Percentiles rank a stretch among this genome's conserved stretches.
phyloP scores from a whole-genome alignment of 78 protist species.

The Bigelowiella natans region DNA sequence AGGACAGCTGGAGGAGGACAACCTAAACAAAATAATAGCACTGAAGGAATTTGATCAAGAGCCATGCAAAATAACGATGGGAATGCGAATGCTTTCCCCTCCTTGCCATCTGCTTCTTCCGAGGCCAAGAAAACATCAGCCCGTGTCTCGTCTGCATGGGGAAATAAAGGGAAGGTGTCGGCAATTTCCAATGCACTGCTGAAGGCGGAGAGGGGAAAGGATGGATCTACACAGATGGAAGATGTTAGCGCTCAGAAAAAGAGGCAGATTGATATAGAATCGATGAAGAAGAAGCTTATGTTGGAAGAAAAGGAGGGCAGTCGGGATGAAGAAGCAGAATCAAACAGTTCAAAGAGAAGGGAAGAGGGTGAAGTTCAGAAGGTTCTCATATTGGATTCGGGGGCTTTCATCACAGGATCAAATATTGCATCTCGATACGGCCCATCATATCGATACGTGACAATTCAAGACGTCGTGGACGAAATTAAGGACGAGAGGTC shows the following conservation, averaged over 20 bases:
- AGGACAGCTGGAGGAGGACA: too few species aligned
- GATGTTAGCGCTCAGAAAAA: neutral
- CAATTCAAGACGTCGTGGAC: neutral
- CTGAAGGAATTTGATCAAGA: too few species aligned
- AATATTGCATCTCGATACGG: neutral
- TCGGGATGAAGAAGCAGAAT: neutral
- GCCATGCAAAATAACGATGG: too few species aligned
- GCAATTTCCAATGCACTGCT: neutral
- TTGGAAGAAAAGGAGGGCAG: neutral
- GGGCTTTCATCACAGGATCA: neutral
- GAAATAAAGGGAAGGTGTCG: neutral
- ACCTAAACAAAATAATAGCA: too few species aligned
- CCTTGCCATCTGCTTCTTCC: neutral
- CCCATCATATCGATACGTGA: neutral
- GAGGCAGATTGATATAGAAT: neutral
- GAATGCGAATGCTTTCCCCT: neutral
- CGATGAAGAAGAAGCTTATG: neutral
- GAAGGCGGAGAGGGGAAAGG: neutral
- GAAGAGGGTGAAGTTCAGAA: neutral
- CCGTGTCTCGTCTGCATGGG: neutral
- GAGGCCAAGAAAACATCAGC: neutral
- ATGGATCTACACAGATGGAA: neutral
- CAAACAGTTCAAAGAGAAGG: neutral
- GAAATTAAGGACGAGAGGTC: neutral
- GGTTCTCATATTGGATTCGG: neutral